These are phyloP conservation scores for Beauveria pseudobassiana DNA, from an alignment of 2,329 filamentous ascomycete genomes.

Conservation along the genomic window DNA sequence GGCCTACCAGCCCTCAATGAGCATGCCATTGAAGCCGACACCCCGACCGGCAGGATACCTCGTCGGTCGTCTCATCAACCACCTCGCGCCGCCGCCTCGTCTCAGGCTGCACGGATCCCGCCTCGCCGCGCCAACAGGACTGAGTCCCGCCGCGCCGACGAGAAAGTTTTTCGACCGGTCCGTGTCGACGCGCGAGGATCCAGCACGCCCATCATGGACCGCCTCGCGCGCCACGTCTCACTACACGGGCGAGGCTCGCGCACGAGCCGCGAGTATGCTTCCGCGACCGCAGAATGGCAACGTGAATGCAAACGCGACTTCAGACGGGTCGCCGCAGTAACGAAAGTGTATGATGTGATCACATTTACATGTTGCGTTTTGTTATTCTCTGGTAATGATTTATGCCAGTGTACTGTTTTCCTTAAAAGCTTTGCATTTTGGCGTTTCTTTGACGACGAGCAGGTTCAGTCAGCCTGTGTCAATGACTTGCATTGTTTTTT, in stretches of 20 bases:
- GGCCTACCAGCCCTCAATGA: slow-evolving; percentile 22
- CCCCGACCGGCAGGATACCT: slow-evolving; percentile 22
- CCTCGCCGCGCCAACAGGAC: slow-evolving; percentile 27
- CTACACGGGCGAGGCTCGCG: slow-evolving; percentile 24
- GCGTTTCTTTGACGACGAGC: slow-evolving; percentile 1
- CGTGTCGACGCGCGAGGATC: slow-evolving; percentile 8
- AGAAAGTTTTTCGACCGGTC: slow-evolving; percentile 8
- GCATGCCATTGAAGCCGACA: slow-evolving; percentile 25
- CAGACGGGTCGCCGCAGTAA: not conserved
- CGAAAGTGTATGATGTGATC: not conserved
- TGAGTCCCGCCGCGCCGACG: not conserved
- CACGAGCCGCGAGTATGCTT: slow-evolving; percentile 39
- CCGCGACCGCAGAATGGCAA: slow-evolving; percentile 30
- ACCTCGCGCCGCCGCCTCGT: slow-evolving; percentile 47
- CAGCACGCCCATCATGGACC: slow-evolving; percentile 17
- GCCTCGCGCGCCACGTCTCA: slow-evolving; percentile 28
- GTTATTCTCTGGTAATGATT: not conserved
- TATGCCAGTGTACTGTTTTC: not conserved
- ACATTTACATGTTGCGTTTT: not conserved
- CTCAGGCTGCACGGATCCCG: slow-evolving; percentile 38
- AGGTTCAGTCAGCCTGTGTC: not conserved
- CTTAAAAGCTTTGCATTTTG: not conserved
- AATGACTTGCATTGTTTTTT: not conserved
- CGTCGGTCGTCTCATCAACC: slow-evolving; percentile 33
- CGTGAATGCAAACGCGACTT: not conserved